A percentile compares a stretch with the other conserved stretches of the same genome.
Conservation (phyloP, 129 eudicot genomes). For the Lactuca saligna region DNA sequence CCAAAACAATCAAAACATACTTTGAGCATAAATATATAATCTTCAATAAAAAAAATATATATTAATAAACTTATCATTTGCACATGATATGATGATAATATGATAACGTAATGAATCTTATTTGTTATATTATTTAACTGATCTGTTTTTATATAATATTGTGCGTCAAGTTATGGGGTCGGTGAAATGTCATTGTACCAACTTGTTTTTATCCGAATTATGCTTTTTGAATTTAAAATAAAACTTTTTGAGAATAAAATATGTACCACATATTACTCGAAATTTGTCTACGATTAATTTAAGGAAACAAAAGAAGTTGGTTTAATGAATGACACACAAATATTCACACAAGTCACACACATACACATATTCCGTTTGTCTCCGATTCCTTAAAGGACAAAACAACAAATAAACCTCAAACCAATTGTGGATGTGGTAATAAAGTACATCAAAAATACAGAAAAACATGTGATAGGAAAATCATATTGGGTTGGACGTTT, state of each 20-base stretch:
- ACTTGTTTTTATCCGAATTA: constrained; percentile 20
- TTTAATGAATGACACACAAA: constrained; percentile 26
- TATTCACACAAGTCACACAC: constrained; percentile 34
- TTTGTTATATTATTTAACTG: neutral
- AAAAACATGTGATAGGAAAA: neutral
- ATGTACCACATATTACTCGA: constrained; percentile 32
- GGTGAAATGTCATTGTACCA: constrained; percentile 28
- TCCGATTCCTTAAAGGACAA: constrained; percentile 15
- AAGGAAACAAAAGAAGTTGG: constrained; percentile 11
- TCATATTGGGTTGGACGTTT: neutral
- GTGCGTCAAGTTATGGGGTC: neutral
- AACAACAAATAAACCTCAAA: constrained; percentile 20
- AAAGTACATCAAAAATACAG: neutral
- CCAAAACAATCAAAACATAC: too few species aligned
- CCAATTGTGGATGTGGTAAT: constrained; percentile 4
- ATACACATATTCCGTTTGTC: constrained; percentile 34
- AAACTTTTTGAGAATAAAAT: constrained; percentile 12
- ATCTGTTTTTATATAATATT: neutral
- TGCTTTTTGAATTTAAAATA: constrained; percentile 3
- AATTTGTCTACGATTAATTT: constrained; percentile 11
- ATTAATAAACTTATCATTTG: too few species aligned
- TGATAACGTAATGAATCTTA: neutral
- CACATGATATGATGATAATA: neutral
- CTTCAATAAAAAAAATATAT: too few species aligned
- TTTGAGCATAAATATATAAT: too few species aligned